Base-by-base conservation (phyloP, 441 rosid genomes). In the Euphorbia schlechtendalii region DNA sequence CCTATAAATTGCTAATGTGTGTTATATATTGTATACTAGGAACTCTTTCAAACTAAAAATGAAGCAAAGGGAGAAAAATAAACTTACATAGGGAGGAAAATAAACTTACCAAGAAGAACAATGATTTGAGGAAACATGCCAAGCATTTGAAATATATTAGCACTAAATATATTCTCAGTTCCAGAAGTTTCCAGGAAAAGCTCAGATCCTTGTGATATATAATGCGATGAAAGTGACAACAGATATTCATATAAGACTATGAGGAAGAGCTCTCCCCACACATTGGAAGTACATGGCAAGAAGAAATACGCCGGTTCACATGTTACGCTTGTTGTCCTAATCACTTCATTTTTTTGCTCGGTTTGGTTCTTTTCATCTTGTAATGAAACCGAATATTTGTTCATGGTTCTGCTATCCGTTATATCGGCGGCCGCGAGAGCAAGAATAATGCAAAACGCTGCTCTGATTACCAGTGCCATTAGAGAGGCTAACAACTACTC, bases 241-340 rank as follows among this genome's bases (percentile, higher is more conserved):
- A 83, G 56, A 65, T 64, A 79, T 74, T 79, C 82, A 15, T 83
- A 83, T 1, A 79, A 70, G 28, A 76, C 56, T 54, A 83, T 17
- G 12, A 83, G 70, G 71, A 81, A 83, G 40, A 83, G 71, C 61
- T 83, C 62, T 7, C 85, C 88, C 88, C 82, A 81, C 3, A 79
- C 53, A 57, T 59, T 56, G 3, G 79, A 71, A 46, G 85, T 79
- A 80, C 85, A 83, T 0, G 88, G 85, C 71, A 83, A 57, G 82
- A 83, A 81, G 13, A 82, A 78, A 38, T 79, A 83, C 1, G 70
- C 76, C 0, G 79, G 70, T 56, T 76, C 78, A 56, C 83, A 81
- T 0, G 77, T 81, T 56, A 81, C 73, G 0, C 62, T 71, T 4
- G 76, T 70, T 3, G 77, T 61, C 6, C 73, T 27, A 12, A 6